Conservation (phyloP, 208 protist genomes). For the Acanthamoeba healyi region DNA sequence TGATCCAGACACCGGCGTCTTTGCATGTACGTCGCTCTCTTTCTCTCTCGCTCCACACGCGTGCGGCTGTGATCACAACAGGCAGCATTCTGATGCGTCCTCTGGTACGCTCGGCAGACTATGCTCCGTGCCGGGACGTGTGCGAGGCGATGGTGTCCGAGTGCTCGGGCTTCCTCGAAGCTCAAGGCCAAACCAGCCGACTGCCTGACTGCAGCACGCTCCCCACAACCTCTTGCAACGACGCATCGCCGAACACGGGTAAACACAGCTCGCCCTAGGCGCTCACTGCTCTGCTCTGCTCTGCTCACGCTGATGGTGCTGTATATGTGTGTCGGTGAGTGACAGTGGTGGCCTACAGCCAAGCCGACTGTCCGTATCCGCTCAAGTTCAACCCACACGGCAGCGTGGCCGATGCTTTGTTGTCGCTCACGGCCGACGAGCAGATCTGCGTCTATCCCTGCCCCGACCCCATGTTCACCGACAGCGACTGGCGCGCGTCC, state of each 20-base stretch:
- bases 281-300: neutral
- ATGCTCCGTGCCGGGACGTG: neutral
- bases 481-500: neutral
- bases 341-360: slow-evolving; percentile 6
- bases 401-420: neutral
- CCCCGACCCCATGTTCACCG: slow-evolving; percentile 20
- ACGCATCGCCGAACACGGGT: neutral
- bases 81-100: neutral
- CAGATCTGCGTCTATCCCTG: slow-evolving; percentile 23
- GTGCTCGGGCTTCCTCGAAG: neutral
- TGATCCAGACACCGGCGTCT: neutral
- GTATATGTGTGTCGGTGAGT: neutral
- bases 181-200: neutral
- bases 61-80: neutral
- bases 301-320: neutral
- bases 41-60: neutral
- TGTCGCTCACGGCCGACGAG: neutral
- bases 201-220: neutral
- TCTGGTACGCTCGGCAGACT: neutral
- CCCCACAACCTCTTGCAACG: neutral
- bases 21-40: neutral
- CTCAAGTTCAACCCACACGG: slow-evolving; percentile 45
- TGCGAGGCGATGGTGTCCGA: neutral
- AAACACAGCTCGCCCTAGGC: neutral
- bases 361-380: slow-evolving; percentile 36